Evolutionary conservation across 495 filamentous ascomycete species (phyloP), one percentile per base, ranked within the genome.

Genomic region (Penicillium waksmanii): DNA sequence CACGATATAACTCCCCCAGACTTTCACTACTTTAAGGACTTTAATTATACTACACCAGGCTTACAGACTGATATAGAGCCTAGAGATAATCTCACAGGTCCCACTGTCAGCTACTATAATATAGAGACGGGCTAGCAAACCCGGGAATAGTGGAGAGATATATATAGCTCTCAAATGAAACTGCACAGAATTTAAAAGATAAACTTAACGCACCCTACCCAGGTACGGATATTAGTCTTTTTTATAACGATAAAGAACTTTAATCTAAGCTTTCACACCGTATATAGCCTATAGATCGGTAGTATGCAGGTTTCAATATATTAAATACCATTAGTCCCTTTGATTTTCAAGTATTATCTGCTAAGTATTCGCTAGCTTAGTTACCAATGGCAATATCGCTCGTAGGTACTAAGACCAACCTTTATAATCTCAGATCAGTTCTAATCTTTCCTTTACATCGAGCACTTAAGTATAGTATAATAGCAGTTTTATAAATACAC

Each of bases 31-130:
- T 62, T 62, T 35, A 51, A 50, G 33, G 8, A 53, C 21, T 62
- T 54, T 47, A 43, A 62, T 55, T 19, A 3, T 51, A 58, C 25
- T 52, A 35, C 43, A 58, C 42, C 51, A 55, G 43, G 60, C 35
- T 63, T 63, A 55, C 55, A 58, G 56, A 47, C 60, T 58, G 60
- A 63, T 63, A 35, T 63, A 55, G 60, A 63, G 60, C 60, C 60
- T 50, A 63, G 60, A 55, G 51, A 58, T 51, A 0, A 0, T 58
- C 17, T 55, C 18, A 42, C 60, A 40, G 21, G 19, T 55, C 43
- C 21, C 35, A 46, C 50, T 58, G 25, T 63, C 55, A 46, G 17
- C 17, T 63, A 50, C 44, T 19, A 38, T 51, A 51, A 63, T 63
- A 58, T 63, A 55, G 60, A 31, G 60, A 55, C 38, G 34, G 18